Conservation (phyloP, 768 basidiomycete genomes). For the Fomitopsis serialis region DNA sequence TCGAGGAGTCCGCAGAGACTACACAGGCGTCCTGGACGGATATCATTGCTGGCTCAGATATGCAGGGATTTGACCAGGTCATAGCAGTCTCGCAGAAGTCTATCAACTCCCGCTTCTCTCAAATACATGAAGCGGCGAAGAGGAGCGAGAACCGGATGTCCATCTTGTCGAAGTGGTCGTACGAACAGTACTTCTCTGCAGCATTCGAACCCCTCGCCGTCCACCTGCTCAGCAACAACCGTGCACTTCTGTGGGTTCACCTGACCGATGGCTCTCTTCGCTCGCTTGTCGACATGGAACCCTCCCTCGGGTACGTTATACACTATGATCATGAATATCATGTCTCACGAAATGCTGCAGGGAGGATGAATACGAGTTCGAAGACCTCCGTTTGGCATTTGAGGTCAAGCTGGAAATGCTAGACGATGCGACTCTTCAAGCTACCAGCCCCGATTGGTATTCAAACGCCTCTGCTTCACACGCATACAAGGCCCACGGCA, state of each 20-base stretch:
- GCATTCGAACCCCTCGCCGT: slow-evolving; percentile 17
- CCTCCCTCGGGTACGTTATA: slow-evolving; percentile 1
- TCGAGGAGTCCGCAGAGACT: background rate
- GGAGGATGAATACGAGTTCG: slow-evolving; percentile 8
- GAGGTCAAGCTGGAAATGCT: slow-evolving; percentile 20
- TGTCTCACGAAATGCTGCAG: background rate
- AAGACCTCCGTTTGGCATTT: slow-evolving; percentile 17
- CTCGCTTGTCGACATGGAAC: slow-evolving; percentile 3
- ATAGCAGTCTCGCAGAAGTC: slow-evolving; percentile 19
- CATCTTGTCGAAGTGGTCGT: slow-evolving; percentile 8
- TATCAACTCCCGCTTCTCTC: slow-evolving; percentile 17
- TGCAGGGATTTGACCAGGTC: slow-evolving; percentile 20
- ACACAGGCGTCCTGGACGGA: slow-evolving; percentile 7
- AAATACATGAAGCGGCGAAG: slow-evolving; percentile 6
- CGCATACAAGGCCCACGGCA: slow-evolving; percentile 11
- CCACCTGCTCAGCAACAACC: slow-evolving; percentile 14
- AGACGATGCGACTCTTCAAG: slow-evolving; percentile 3
- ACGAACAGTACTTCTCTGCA: slow-evolving; percentile 14
- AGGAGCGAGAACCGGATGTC: background rate
- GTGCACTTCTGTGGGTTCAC: slow-evolving; percentile 18
- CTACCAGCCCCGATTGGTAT: background rate
- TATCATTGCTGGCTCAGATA: slow-evolving; percentile 11
- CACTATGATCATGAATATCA: background rate
- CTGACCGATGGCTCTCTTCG: slow-evolving; percentile 10
- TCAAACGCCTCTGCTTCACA: slow-evolving; percentile 3